phyloP scores from a whole-genome alignment of 371 early-diverging fungal species.

The Rhizopus delemar region DNA sequence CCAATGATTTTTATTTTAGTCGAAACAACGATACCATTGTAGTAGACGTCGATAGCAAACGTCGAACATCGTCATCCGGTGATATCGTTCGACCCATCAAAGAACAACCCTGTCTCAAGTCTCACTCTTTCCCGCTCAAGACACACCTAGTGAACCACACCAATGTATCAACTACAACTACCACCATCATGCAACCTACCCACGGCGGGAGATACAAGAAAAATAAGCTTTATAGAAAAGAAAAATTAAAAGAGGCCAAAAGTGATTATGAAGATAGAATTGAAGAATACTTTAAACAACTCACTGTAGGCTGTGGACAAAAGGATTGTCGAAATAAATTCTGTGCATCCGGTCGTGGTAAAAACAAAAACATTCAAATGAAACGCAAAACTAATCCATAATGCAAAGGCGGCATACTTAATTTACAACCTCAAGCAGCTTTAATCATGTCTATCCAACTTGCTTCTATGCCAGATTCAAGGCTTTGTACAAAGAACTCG shows the following conservation, averaged over 20 bases:
- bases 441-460: conserved; percentile 51
- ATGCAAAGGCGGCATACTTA: conserved; percentile 35
- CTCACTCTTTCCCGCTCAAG: conserved; percentile 14
- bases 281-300: conserved; percentile 43
- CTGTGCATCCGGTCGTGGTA: conserved; percentile 48
- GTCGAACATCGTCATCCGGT: conserved; percentile 6
- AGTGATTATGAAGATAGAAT: conserved; percentile 38
- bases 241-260: conserved; percentile 39
- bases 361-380: conserved; percentile 1
- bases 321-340: conserved; percentile 42
- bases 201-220: conserved; percentile 10
- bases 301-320: conserved; percentile 44
- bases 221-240: conserved; percentile 23
- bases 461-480: conserved; percentile 39
- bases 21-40: conserved; percentile 7
- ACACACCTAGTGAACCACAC: not conserved
- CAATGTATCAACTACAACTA: not conserved
- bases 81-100: conserved; percentile 4
- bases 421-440: conserved; percentile 48
- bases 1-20: conserved; percentile 15
- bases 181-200: conserved; percentile 1
- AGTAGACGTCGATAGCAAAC: conserved; percentile 17
- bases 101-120: not conserved
- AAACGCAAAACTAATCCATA: not conserved
- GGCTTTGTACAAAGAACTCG: conserved; percentile 23